Percentiles rank a stretch among this genome's conserved stretches.
Evolutionary conservation across 2,329 filamentous ascomycete species (phyloP).

Genomic region (Xylaria arbuscula): DNA sequence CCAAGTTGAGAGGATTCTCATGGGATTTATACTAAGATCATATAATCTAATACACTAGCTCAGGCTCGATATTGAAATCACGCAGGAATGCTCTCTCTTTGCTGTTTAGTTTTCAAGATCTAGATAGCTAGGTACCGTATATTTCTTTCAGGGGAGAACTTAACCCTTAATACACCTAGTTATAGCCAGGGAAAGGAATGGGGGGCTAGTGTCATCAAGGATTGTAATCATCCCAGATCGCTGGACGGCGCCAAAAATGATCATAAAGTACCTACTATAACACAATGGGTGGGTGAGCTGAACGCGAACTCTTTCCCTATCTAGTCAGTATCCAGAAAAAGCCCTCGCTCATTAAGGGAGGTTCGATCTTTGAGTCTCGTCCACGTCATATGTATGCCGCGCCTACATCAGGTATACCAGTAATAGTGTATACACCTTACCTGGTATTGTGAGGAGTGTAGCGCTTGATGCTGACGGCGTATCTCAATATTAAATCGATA

Average conservation of each 20-base stretch:
- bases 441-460: constrained; percentile 11
- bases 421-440: constrained; percentile 1
- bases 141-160: not conserved
- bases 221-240: constrained; percentile 23
- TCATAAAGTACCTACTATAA: constrained; percentile 1
- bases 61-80: constrained; percentile 1
- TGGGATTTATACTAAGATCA: constrained; percentile 3
- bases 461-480: constrained; percentile 12
- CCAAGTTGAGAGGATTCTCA: constrained; percentile 20
- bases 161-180: not conserved
- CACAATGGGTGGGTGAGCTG: constrained; percentile 10
- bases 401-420: constrained; percentile 12
- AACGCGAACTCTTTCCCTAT: constrained; percentile 23
- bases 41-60: not conserved
- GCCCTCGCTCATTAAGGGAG: not conserved
- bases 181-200: constrained; percentile 9
- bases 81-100: constrained; percentile 2
- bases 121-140: not conserved
- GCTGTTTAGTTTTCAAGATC: constrained; percentile 7
- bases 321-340: not conserved
- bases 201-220: constrained; percentile 4
- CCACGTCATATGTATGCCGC: not conserved
- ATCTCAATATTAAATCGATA: constrained; percentile 14
- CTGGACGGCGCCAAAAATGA: constrained; percentile 4
- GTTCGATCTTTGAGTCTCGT: not conserved